Conservation (phyloP, 2,329 filamentous ascomycete species). For the Claviceps quebecensis region DNA sequence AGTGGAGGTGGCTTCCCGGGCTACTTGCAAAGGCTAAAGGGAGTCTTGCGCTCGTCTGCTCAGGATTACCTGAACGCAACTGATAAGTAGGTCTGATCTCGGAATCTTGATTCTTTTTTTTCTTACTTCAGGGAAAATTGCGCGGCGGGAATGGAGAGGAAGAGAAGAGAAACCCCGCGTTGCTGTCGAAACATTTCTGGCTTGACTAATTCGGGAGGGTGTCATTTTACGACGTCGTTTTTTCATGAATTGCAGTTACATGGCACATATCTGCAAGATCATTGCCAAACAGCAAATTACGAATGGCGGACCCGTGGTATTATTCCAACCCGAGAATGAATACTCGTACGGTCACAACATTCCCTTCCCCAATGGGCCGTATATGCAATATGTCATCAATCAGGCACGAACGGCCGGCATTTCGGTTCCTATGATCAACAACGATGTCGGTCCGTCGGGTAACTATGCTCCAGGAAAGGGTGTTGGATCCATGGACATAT, state of each 20-base stretch:
- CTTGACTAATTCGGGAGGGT: not conserved
- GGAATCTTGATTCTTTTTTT: not conserved
- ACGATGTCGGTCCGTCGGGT: conserved; percentile 50
- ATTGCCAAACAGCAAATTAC: conserved; percentile 70
- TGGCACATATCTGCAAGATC: conserved; percentile 44
- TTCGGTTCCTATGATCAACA: conserved; percentile 60
- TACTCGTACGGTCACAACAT: conserved; percentile 42
- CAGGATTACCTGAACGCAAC: conserved; percentile 51
- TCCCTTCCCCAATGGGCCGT: conserved; percentile 49
- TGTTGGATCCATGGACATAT: conserved; percentile 41
- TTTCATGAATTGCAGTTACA: conserved; percentile 31
- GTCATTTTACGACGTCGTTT: not conserved
- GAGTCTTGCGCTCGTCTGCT: conserved; percentile 47
- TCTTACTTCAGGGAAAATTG: not conserved
- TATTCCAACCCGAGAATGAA: conserved; percentile 74
- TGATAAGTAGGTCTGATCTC: conserved; percentile 36
- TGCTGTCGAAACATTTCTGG: not conserved
- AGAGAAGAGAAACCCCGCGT: not conserved
- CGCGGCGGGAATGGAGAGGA: no score
- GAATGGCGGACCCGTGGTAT: conserved; percentile 65
- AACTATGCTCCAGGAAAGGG: conserved; percentile 51
- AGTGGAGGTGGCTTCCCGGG: conserved; percentile 69
- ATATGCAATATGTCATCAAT: conserved; percentile 57
- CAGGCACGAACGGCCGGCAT: conserved; percentile 56
- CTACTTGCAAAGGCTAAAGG: conserved; percentile 59